A percentile compares a stretch with the other conserved stretches of the same genome.
phyloP scores from a whole-genome alignment of 768 basidiomycete genomes.

The Leccinum uliginosum region DNA sequence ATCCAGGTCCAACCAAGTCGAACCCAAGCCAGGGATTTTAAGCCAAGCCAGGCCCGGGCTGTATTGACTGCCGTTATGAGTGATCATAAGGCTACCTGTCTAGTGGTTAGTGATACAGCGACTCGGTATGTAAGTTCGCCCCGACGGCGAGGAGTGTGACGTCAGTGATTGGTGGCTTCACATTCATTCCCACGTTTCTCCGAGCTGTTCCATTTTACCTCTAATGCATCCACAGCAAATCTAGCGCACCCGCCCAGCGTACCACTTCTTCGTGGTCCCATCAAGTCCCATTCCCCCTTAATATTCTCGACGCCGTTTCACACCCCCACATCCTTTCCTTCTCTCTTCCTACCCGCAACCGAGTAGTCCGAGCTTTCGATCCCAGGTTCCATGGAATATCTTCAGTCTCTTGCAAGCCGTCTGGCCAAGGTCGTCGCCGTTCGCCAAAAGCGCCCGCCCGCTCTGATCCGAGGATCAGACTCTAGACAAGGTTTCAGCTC shows the following conservation, averaged over 20 bases:
- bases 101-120: too few species aligned
- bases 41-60: not conserved
- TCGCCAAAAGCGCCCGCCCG: conserved; percentile 13
- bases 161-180: conserved; percentile 5
- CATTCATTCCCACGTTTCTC: conserved; percentile 2
- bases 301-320: not conserved
- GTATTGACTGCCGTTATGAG: not conserved
- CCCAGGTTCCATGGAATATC: conserved; percentile 19
- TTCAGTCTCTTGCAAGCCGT: conserved; percentile 13
- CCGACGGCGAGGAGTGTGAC: not conserved
- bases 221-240: conserved; percentile 21
- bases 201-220: not conserved
- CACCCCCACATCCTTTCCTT: not conserved
- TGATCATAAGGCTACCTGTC: not conserved
- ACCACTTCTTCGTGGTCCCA: conserved; percentile 8
- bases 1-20: not conserved
- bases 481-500: conserved; percentile 13
- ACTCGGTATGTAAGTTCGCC: too few species aligned
- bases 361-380: not conserved
- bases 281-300: not conserved
- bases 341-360: not conserved
- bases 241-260: conserved; percentile 12
- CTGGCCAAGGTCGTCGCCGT: conserved; percentile 23
- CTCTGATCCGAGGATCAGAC: conserved; percentile 8
- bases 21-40: not conserved